A percentile compares a stretch with the other conserved stretches of the same genome.
phyloP scores from a whole-genome alignment of 495 filamentous ascomycete genomes.

The Glarea lozoyensis region DNA sequence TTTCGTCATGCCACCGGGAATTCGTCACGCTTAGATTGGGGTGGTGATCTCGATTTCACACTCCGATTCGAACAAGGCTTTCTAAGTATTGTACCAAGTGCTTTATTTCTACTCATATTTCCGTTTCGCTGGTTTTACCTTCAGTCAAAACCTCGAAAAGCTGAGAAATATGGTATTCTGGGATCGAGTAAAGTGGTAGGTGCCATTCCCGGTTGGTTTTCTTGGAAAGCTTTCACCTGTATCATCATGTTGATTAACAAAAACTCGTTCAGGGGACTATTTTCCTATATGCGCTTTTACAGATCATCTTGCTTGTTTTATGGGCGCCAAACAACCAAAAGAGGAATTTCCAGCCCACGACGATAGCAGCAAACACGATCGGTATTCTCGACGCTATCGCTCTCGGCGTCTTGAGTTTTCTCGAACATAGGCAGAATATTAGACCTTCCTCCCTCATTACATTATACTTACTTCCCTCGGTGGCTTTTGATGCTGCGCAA shows the following conservation, averaged over 20 bases:
- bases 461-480: conserved; percentile 44
- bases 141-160: background rate
- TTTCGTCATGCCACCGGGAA: background rate
- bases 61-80: conserved; percentile 46
- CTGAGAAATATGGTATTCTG: background rate
- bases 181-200: conserved; percentile 14
- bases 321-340: conserved; percentile 27
- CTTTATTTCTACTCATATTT: conserved; percentile 31
- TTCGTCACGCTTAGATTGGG: background rate
- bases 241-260: too few relatives aligned
- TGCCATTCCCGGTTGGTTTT: too few relatives aligned
- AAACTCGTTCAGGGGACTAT: too few relatives aligned
- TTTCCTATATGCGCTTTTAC: too few relatives aligned
- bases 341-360: too few relatives aligned
- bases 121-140: conserved; percentile 30
- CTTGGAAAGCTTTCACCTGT: too few relatives aligned
- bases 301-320: conserved; percentile 36
- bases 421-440: conserved; percentile 29
- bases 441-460: conserved; percentile 34
- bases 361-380: conserved; percentile 29
- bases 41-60: conserved; percentile 41
- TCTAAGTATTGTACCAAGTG: conserved; percentile 30
- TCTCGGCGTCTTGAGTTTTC: conserved; percentile 26
- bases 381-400: conserved; percentile 26
- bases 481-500: conserved; percentile 44